Base-by-base conservation (phyloP, 148 eudicot species). In the Persicaria tinctoria region DNA sequence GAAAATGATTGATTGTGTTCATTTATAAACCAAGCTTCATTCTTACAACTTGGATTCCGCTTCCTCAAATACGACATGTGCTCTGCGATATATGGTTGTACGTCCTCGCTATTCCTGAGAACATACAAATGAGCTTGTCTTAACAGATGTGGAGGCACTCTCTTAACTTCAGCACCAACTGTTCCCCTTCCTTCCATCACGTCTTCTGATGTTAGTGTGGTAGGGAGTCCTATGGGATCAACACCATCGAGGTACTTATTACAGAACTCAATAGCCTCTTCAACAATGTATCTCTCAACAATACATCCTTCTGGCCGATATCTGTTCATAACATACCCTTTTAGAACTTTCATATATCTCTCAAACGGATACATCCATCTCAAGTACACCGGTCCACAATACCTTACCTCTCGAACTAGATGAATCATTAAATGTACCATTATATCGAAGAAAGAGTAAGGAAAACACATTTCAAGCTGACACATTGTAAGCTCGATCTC, bases 381-480 rank as follows among this genome's bases (percentile, higher is more conserved):
- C 41, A 55, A 51, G 11, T 69, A 59, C 49, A 59, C 51, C 9
- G 70, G 63, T 11, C 74, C 75, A 72, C 79, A 77, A 17, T 44
- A 5, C 27, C 46, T 57, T 10, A 77, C 32, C 77, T 73, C 73
- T 13, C 68, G 23, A 47, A 51, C 74, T 51, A 53, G n/a, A 53
- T 53, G 57, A 53, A 53, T 16, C 11, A 16, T 53, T 16, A 53
- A 53, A 16, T 53, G 57, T 9, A 53, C 57, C 57, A 53, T 53
- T 53, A 53, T 53, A 53, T 53, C 57, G n/a, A 53, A 53, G 57
- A 53, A 53, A 53, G 57, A 53, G n/a, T 10, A 16, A 9, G 57
- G 57, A 20, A 79, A 79, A n/a, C 13, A 75, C 62, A 79, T 75
- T 20, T 79, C 82, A 23, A 79, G 10, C 7, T 79, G 60, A 71